Base-by-base conservation (phyloP, 2,329 filamentous ascomycete species). In the Pseudogymnoascus sp. region DNA sequence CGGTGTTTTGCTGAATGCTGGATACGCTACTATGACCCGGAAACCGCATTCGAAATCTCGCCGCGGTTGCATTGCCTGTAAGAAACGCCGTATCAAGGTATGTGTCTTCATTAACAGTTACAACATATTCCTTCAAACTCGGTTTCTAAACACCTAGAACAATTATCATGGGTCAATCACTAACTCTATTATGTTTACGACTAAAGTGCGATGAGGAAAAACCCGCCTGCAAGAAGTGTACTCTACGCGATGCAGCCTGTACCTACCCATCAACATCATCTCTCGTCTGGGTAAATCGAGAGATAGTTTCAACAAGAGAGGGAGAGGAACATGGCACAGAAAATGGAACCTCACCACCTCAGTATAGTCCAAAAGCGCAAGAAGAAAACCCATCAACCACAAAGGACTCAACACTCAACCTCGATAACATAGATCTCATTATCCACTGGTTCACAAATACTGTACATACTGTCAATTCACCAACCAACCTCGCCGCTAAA, bases 51-150 rank as follows among this genome's bases (percentile, higher is more conserved):
- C 67, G 26, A 74, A 74, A 62, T 73, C 71, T 21, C 68, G 72
- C 1, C 63, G 69, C 33, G 72, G 72, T 16, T 74, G 72, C 60
- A 61, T 68, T 19, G 64, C 60, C 31, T 74, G 72, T 62, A 74
- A 73, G 63, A 68, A 67, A 61, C 67, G 72, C 38, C 72, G 72
- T 59, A 66, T 74, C 35, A 74, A 74, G 67, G 72, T 73, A 68
- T 33, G 58, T 12, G 59, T 45, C 16, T 7, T 33, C 6, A 29
- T 59, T 35, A 41, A 19, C 38, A 33, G n/a, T 29, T 29, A 38
- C 61, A 29, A 35, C 3, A 62, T 41, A 23, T 45, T 16, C 37
- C 35, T 59, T 16, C 5, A 16, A 49, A n/a, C 23, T 38, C n/a
- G 7, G 3, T 63, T 52, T 52, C 2, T 1, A 52, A 16, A 16